phyloP scores from a whole-genome alignment of 345 rosid species.

The Eucalyptus curtisii region DNA sequence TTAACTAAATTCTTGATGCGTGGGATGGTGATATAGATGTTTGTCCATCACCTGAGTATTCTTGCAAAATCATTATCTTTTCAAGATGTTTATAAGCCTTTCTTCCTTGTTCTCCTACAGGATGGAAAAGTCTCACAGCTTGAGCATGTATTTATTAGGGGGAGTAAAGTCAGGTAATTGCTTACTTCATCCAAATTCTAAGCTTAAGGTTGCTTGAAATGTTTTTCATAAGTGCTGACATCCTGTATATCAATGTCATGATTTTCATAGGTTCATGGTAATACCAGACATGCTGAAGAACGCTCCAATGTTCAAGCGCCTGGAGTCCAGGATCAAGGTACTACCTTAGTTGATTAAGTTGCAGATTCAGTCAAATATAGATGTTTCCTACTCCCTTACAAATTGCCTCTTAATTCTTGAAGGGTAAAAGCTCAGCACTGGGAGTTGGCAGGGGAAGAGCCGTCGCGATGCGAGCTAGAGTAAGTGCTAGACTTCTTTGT shows the following conservation, averaged over 20 bases:
- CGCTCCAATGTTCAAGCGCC: conserved; percentile 95
- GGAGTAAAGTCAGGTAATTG: conserved; percentile 93
- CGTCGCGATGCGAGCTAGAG: conserved; percentile 83
- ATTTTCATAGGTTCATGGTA: conserved; percentile 75
- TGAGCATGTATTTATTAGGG: conserved; percentile 94
- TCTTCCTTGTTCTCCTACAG: conserved; percentile 14
- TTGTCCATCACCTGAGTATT: neutral
- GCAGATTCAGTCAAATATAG: neutral
- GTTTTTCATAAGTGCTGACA: neutral
- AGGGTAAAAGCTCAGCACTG: conserved; percentile 85
- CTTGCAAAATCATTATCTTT: neutral
- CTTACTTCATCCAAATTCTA: neutral
- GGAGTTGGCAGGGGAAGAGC: conserved; percentile 96
- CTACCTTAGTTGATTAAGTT: neutral
- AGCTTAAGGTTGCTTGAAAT: neutral
- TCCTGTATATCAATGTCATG: neutral
- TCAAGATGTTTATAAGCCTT: neutral
- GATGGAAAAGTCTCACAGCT: conserved; percentile 97
- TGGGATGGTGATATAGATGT: neutral
- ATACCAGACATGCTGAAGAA: conserved; percentile 98
- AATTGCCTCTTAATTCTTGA: conserved; percentile 6
- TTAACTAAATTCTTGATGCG: neutral
- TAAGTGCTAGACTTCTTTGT: conserved; percentile 18
- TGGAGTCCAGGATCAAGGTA: conserved; percentile 83
- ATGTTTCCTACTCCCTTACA: neutral